Base-by-base conservation (phyloP, 2,329 filamentous ascomycete genomes). In the Elsinoe necatrix region DNA sequence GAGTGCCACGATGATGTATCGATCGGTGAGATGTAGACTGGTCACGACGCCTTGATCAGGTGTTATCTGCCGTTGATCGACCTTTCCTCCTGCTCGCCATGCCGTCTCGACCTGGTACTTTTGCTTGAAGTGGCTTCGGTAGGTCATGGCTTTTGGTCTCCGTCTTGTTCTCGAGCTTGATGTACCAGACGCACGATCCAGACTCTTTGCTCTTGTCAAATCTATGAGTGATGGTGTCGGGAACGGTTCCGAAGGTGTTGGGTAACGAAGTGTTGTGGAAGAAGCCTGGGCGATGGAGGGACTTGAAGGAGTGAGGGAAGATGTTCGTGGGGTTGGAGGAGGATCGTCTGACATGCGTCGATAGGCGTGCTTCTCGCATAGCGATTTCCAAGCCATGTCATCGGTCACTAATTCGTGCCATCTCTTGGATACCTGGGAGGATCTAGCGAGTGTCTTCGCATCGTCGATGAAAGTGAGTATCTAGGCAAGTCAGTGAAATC, bases 71-170 rank as follows among this genome's bases (percentile, higher is more conserved):
- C 86, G 83, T 39, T 87, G 83, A 41, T 87, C 86, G 67, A 88
- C 86, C 51, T 81, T 81, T n/a, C 93, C 93, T 29, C 93, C 92
- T 57, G 87, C 90, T 62, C 89, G 86, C 93, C 93, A 98, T 12
- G 93, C 93, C 0, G 91, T 95, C 70, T 98, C 93, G 14, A 98
- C 92, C 73, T 97, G 83, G 69, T 97, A 97, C 66, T 90, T 82
- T 69, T 97, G 91, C 71, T 97, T 97, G 76, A 98, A 98, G 71
- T 97, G 92, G 4, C 89, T 95, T 66, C 95, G 89, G 74, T 97
- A 96, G 1, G 89, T 92, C 63, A 85, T 84, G 25, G 89, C 78
- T 63, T 85, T 86, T 5, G 71, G 83, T 74, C 74, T 83, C 63
- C 68, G 61, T 65, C 61, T 63, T 12, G 58, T 60, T 20, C 60